Evolutionary conservation across 768 basidiomycete genomes (phyloP), one percentile per base, ranked within the genome.

Genomic region (Tylopilus cervinicoccineus): DNA sequence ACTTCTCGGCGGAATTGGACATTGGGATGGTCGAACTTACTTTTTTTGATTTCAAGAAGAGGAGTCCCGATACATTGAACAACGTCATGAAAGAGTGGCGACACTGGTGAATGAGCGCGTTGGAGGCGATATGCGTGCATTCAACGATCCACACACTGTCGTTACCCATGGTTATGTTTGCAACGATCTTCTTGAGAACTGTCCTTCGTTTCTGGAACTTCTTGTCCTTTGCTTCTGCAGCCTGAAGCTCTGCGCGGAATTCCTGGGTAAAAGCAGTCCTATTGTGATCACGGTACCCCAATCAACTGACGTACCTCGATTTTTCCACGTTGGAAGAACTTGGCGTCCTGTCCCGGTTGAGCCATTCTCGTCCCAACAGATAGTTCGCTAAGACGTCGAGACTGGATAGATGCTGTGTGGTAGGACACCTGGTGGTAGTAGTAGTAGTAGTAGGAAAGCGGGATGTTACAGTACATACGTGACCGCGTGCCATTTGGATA

Each of bases 101-200:
- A 94, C 92, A 96, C 91, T 95, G 56, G 43, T 47, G 24, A 45
- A 45, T 52, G 59, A 54, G 38, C 22, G 54, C 56, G 51, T 55
- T 38, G 37, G 53, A 56, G 50, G 53, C 52, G 53, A 56, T 51
- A 44, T 34, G 23, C 10, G 33, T 33, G 36, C 36, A 31, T 19
- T 43, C 46, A 39, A 48, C 41, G 32, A 53, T 52, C 45, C 54
- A 82, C 93, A 71, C 65, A 96, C 95, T 94, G 70, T 98, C 94
- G 64, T 93, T 96, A 37, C 96, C 96, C 94, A 99, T 98, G 4
- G 96, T 99, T 68, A 98, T 98, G 69, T 97, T 97, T 34, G 96
- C 96, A 12, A 97, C 93, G 51, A 97, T 87, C 75, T 94, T 95
- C 79, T 99, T 98, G 59, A 98, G 71, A 17, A 91, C 87, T 0